Percentiles rank a stretch among this genome's conserved stretches.
phyloP scores from a whole-genome alignment of 768 basidiomycete genomes.

The Mycena venus region DNA sequence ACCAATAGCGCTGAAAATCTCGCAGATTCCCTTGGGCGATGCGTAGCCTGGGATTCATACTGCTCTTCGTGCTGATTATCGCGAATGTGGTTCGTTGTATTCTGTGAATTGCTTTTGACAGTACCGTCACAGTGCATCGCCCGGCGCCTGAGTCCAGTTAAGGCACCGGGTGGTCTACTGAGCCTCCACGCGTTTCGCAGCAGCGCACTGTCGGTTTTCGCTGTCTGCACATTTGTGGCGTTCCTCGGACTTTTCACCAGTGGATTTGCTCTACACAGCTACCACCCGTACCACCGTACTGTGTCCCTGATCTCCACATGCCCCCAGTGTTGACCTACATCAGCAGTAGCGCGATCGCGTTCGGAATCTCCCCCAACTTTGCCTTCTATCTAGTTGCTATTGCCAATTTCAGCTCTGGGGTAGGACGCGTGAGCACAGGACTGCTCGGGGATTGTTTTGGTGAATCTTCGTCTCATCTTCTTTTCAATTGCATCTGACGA shows the following conservation, averaged over 20 bases:
- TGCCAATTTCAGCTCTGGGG: constrained; percentile 57
- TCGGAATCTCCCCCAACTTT: constrained; percentile 38
- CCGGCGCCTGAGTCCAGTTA: constrained; percentile 56
- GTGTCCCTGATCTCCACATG: neutral
- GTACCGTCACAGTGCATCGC: constrained; percentile 21
- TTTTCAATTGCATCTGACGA: neutral
- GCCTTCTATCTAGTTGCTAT: constrained; percentile 59
- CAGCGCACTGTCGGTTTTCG: neutral
- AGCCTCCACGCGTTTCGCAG: constrained; percentile 47
- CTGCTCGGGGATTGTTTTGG: constrained; percentile 56
- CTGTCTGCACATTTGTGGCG: constrained; percentile 46
- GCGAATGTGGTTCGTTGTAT: constrained; percentile 53
- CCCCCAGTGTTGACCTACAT: constrained; percentile 41
- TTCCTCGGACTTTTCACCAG: constrained; percentile 65
- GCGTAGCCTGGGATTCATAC: constrained; percentile 63
- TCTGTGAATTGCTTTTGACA: neutral
- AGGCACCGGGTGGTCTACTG: constrained; percentile 52
- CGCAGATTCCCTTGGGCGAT: constrained; percentile 68
- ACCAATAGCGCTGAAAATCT: too few relatives aligned
- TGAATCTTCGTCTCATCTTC: constrained; percentile 24
- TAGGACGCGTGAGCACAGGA: constrained; percentile 60
- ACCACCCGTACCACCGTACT: too few relatives aligned
- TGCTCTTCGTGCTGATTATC: constrained; percentile 53
- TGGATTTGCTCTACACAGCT: neutral
- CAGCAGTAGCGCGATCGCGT: constrained; percentile 10